Evolutionary conservation across 495 filamentous ascomycete species (phyloP).

Genomic region (Aspergillus conjunctus): DNA sequence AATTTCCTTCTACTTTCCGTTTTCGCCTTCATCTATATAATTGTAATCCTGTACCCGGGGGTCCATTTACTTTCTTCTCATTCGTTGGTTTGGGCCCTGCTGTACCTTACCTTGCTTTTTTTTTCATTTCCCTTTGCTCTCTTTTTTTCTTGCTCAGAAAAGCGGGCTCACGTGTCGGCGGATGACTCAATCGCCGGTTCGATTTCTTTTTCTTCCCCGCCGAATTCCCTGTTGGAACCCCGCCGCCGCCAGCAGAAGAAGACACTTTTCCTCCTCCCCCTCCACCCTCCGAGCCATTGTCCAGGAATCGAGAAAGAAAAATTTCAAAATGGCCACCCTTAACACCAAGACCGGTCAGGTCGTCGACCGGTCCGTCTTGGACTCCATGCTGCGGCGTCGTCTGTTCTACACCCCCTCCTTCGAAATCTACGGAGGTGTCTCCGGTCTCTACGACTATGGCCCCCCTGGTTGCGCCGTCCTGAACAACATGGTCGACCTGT

Average conservation of each 20-base stretch:
- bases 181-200: constrained; percentile 52
- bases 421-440: constrained; percentile 88
- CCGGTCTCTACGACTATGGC: constrained; percentile 84
- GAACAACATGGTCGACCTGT: constrained; percentile 84
- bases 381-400: constrained; percentile 81
- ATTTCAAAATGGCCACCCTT: constrained; percentile 60
- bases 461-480: constrained; percentile 78
- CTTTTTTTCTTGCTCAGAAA: constrained; percentile 12
- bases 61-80: background rate
- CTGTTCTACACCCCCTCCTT: constrained; percentile 95
- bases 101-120: constrained; percentile 2
- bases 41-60: background rate
- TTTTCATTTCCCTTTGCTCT: no score
- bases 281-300: constrained; percentile 22
- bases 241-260: constrained; percentile 21
- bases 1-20: background rate
- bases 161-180: constrained; percentile 34
- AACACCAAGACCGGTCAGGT: constrained; percentile 84
- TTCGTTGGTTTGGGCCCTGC: background rate
- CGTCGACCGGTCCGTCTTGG: constrained; percentile 77
- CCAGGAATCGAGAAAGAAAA: constrained; percentile 28
- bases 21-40: background rate
- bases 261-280: constrained; percentile 28
- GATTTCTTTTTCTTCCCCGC: constrained; percentile 44
- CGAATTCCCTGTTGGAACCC: constrained; percentile 25